Base-by-base conservation (phyloP, 106 monocot species). In the Phalaenopsis aphrodite region DNA sequence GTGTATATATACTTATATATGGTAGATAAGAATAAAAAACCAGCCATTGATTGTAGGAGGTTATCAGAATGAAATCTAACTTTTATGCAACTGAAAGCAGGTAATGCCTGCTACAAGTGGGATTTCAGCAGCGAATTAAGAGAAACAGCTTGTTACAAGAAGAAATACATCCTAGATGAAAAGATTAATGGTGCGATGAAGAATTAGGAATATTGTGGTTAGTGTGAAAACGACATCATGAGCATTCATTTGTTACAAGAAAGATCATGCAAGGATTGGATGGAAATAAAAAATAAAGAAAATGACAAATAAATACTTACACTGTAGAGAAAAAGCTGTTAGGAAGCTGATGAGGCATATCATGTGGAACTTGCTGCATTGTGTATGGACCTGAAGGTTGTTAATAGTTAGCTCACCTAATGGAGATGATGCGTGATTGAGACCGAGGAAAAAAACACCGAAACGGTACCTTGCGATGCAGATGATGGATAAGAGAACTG, bases 401-500 rank as follows among this genome's bases (percentile, higher is more conserved):
- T 69, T 69, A 69, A 69, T 12, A 69, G 39, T 69, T 69, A 36
- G 68, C 12, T 2, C 36, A 38, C 38, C 10, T 12, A 69, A 38
- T 12, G 68, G 3, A 23, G 38, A 37, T 3, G 68, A 38, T 37
- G 68, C 10, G 18, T 38, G 68, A 18, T 38, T 69, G 38, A 69
- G 68, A 37, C 18, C 38, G 39, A 38, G 14, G 8, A 5, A 38
- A 3, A 69, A 68, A 69, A 37, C 37, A 69, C 12, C 38, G 1
- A 10, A 8, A 11, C 12, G 3, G 1, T 69, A 69, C 68, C 68
- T 69, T 37, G 37, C 5, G 14, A 69, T 2, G 68, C 37, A 38
- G 68, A 69, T 69, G 9, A 38, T 69, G 37, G 38, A 69, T 69
- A 36, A 37, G 68, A 38, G 68, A 69, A 69, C 68, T 69, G 68